Evolutionary conservation across 163 green algal species (phyloP).

Genomic region (Scenedesmus sp.): DNA sequence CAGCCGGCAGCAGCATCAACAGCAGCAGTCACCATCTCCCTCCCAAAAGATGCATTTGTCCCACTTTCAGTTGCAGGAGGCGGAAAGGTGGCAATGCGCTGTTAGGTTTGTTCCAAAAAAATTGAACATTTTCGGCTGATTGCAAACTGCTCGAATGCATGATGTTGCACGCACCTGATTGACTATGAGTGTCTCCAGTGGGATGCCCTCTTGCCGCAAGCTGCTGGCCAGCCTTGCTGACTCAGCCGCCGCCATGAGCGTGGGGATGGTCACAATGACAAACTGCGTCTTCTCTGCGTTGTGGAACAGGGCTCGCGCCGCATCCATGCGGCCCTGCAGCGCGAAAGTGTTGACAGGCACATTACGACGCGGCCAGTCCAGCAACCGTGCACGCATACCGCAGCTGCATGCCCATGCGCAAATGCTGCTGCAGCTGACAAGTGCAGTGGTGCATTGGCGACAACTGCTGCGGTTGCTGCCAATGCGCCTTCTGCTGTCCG

Average conservation of each 20-base stretch:
- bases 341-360: not conserved
- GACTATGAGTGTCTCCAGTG: slow-evolving; percentile 89
- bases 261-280: slow-evolving; percentile 98
- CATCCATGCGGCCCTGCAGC: slow-evolving; percentile 81
- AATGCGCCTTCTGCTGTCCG: too few relatives aligned
- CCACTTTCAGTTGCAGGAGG: too few relatives aligned
- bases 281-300: slow-evolving; percentile 93
- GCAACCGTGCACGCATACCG: not conserved
- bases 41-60: too few relatives aligned
- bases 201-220: slow-evolving; percentile 89
- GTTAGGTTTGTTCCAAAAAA: too few relatives aligned
- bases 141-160: too few relatives aligned
- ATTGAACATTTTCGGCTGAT: too few relatives aligned
- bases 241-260: slow-evolving; percentile 94
- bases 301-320: slow-evolving; percentile 93
- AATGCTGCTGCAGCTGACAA: not conserved
- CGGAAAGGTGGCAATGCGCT: too few relatives aligned
- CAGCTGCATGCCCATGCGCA: not conserved
- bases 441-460: too few relatives aligned
- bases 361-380: not conserved
- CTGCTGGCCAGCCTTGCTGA: slow-evolving; percentile 84
- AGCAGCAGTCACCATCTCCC: not conserved
- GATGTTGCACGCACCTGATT: slow-evolving; percentile 93
- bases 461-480: too few relatives aligned
- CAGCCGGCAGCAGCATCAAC: not conserved